phyloP scores from a whole-genome alignment of 768 basidiomycete species.

The Rhizopogon sp. region DNA sequence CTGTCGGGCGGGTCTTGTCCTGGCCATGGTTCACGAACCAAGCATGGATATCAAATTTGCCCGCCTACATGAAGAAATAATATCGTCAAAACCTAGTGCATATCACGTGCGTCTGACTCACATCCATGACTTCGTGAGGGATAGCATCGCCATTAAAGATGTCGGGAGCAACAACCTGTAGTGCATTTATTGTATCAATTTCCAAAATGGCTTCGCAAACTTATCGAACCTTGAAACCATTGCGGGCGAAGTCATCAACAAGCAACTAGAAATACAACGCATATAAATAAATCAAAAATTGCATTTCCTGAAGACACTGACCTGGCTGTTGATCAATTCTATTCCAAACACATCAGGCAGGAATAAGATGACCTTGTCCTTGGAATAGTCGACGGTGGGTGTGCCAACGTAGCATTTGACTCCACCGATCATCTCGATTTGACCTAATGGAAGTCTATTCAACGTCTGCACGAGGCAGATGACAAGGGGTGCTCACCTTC shows the following conservation, averaged over 20 bases:
- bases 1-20: constrained; percentile 25
- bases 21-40: constrained; percentile 33
- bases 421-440: constrained; percentile 31
- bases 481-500: constrained; percentile 19
- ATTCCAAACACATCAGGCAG: constrained; percentile 26
- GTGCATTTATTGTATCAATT: not conserved
- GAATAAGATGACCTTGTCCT: constrained; percentile 33
- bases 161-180: constrained; percentile 25
- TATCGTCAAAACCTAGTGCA: not conserved
- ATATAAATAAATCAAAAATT: too few species aligned
- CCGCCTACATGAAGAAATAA: not conserved
- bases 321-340: constrained; percentile 15
- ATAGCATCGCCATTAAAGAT: constrained; percentile 38
- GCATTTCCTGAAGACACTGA: not conserved
- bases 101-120: not conserved
- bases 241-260: not conserved
- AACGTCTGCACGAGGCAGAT: too few species aligned
- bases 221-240: not conserved
- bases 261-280: not conserved
- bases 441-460: constrained; percentile 19
- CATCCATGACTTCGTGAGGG: not conserved
- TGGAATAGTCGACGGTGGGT: constrained; percentile 28
- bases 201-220: not conserved
- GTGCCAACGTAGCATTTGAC: constrained; percentile 37
- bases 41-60: constrained; percentile 17